Base-by-base conservation (phyloP, 306 rosid species). In the Sicyos baderoa region DNA sequence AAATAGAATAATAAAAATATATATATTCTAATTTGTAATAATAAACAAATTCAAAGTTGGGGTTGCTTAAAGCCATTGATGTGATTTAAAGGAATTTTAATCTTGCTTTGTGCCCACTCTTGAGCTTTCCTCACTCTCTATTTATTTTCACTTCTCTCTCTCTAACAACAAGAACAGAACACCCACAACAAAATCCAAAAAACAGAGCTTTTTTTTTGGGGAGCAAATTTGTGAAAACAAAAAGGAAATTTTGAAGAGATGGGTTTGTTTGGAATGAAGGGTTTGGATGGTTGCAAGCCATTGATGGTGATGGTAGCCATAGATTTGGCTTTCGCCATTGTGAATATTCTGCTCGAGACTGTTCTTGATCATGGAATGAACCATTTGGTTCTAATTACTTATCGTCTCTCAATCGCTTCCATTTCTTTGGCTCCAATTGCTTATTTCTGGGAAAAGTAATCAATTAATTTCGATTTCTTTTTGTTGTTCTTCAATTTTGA, bases 341-440 rank as follows among this genome's bases (percentile, higher is more conserved):
- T 86, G 82, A 91, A 91, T 79, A 83, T 87, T 85, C 91, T 89
- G 75, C 90, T 91, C 52, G 88, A 87, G 90, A 80, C 86, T 78
- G 86, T 87, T 75, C 91, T 91, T 70, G 86, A 89, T 13, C 83
- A 85, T 64, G 97, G 92, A 69, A 84, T 89, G 81, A 85, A 87
- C 84, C 97, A 82, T 78, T 84, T 89, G 89, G 97, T 91, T 86
- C 79, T 91, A 19, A 83, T 89, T 62, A 91, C 96, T 5, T 91
- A 87, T 73, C 82, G 97, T 9, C 71, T 91, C 40, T 71, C 85
- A 18, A 82, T 91, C 56, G 81, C 97, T 56, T 64, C 92, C 67
- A 79, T 91, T 78, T 87, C 84, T 76, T 78, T 91, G 56, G 95
- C 87, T 18, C 95, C 97, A 21, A 79, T 91, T 37, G 87, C 78